Evolutionary conservation across 345 rosid genomes (phyloP), one percentile per base, ranked within the genome.

Genomic region (Reutealis trisperma): DNA sequence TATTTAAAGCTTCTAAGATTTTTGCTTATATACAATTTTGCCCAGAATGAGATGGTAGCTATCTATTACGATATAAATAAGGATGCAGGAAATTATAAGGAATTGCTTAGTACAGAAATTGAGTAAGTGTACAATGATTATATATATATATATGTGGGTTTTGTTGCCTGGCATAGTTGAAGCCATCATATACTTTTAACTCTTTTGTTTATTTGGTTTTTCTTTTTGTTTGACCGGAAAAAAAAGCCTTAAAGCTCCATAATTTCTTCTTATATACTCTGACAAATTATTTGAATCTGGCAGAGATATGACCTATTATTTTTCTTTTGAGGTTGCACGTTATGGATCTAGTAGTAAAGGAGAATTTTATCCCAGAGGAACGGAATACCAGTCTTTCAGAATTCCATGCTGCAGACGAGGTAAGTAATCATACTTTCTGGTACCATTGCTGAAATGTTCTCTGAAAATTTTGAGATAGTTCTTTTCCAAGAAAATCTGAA

Each of bases 341-440:
- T 19, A 91, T 91, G 93, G 97, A 92, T 30, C 90, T 94, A 78
- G 93, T 94, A 79, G 88, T 88, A 16, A 79, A 87, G 84, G 93
- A 92, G 83, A 84, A 85, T 0, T 74, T 94, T 65, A 77, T 84
- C 72, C 80, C 92, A 59, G 90, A 83, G 86, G 98, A 89, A 86
- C 78, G 94, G 76, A 86, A 86, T 68, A 87, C 92, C 76, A 91
- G 94, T 84, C 79, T 94, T 73, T 92, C 96, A 0, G 97, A 94
- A 77, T 91, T 94, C 72, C 97, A 94, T 70, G 86, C 93, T 67
- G 96, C 97, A 47, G 92, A 94, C 79, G 98, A 94, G 97, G 97
- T 92, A 71, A 27, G 30, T 27, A 27, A 0, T 27, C 30, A 27
- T 27, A 27, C 30, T 27, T 27, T 1, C 1, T 27, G 30, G 30